Percentiles rank a stretch among this genome's conserved stretches.
phyloP scores from a whole-genome alignment of 306 rosid species.

The apple (Malus domestica) region ASM211411v1 NC_041800.1:31012733-31013232 shows the following conservation, averaged over 20 bases:
- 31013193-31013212: too few species aligned
- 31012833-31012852: background rate
- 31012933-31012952: background rate
- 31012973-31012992: conserved; percentile 1
- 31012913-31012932: background rate
- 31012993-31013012: background rate
- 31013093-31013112: background rate
- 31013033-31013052: conserved; percentile 8
- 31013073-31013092: background rate
- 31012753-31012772: background rate
- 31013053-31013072: conserved; percentile 11
- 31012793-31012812: background rate
- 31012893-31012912: background rate
- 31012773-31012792: background rate
- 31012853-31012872: background rate
- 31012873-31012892: background rate
- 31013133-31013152: too few species aligned
- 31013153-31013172: too few species aligned
- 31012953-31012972: background rate
- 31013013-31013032: background rate
- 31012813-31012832: background rate
- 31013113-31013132: too few species aligned
- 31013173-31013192: too few species aligned
- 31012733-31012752: background rate
- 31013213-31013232: too few species aligned